Evolutionary conservation across 768 basidiomycete species (phyloP).

Genomic region (Symmetrospora coprosmae): DNA sequence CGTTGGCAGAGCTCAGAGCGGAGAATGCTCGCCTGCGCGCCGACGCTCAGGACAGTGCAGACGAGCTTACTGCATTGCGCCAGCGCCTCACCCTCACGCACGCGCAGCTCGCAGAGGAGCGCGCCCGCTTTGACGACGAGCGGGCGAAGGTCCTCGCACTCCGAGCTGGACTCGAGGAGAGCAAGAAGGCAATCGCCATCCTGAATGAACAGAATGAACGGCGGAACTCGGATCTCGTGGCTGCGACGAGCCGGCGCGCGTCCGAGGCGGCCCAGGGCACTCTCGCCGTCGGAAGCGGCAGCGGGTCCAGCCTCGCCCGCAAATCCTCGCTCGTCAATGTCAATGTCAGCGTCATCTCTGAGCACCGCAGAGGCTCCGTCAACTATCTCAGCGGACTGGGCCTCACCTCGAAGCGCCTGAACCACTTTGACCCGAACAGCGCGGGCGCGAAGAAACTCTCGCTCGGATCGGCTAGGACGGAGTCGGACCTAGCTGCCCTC

Average conservation of each 20-base stretch:
- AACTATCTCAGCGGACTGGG: conserved; percentile 19
- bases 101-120: neutral
- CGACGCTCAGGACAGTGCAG: neutral
- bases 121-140: neutral
- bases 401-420: neutral
- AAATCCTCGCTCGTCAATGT: neutral
- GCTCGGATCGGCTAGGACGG: no score
- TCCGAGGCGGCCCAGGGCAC: neutral
- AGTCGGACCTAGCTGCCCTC: no score
- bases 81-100: neutral
- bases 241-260: conserved; percentile 1
- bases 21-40: neutral
- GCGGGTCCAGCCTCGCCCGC: neutral
- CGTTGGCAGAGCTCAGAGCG: neutral
- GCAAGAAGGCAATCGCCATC: conserved; percentile 14
- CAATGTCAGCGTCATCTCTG: conserved; percentile 13
- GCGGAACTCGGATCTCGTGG: neutral
- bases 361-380: conserved; percentile 2
- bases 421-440: conserved; percentile 1
- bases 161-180: conserved; percentile 6
- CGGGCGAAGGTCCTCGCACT: neutral
- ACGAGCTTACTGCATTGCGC: neutral
- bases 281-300: neutral
- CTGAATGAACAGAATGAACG: conserved; percentile 10
- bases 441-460: neutral